Evolutionary conservation across 441 rosid species (phyloP), one percentile per base, ranked within the genome.

Genomic region (Omphalea diandra): DNA sequence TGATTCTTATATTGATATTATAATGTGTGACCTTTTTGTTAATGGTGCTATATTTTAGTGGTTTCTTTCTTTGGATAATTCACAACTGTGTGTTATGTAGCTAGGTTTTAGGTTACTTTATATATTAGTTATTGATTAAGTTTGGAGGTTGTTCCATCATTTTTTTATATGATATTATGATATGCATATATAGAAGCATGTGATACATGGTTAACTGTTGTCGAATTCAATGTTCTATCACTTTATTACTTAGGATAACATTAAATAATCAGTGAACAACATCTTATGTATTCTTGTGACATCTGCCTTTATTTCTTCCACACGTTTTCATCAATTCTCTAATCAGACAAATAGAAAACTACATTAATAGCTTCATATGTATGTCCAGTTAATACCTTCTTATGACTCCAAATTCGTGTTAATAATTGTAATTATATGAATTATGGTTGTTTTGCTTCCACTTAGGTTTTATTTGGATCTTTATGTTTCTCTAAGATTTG

Each of bases 381-480:
- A n/a, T n/a, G n/a, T n/a, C n/a, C n/a, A n/a, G n/a, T n/a, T n/a
- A n/a, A n/a, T n/a, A n/a, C n/a, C n/a, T n/a, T n/a, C n/a, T n/a
- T n/a, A n/a, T n/a, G n/a, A n/a, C n/a, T n/a, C n/a, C n/a, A n/a
- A n/a, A n/a, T n/a, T n/a, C n/a, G n/a, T n/a, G n/a, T n/a, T n/a
- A n/a, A n/a, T n/a, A n/a, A n/a, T n/a, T n/a, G n/a, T n/a, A n/a
- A n/a, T n/a, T n/a, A n/a, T n/a, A n/a, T n/a, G n/a, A n/a, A n/a
- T n/a, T n/a, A n/a, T n/a, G n/a, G n/a, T n/a, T 60, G 67, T 67
- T n/a, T n/a, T 24, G 1, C 27, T 49, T 47, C 8, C 22, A 15
- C 40, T 36, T 53, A 46, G 50, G 65, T 50, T 65, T 67, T 63
- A 10, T 57, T 69, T 69, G 77, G 79, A 71, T 69, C 68, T 70